phyloP scores from a whole-genome alignment of 2,329 filamentous ascomycete species.

The Penicillium sp. region DNA sequence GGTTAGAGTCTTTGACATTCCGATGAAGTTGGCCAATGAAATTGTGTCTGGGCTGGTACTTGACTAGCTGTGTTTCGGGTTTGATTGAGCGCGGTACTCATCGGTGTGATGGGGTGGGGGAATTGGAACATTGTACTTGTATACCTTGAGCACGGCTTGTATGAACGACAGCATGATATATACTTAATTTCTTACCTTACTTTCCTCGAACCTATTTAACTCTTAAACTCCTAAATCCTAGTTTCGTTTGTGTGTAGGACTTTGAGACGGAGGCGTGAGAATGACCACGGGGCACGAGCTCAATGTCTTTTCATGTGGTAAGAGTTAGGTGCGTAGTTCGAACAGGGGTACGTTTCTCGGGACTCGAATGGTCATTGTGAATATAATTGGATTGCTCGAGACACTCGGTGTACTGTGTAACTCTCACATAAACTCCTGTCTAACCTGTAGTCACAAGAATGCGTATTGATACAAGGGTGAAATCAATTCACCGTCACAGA shows the following conservation, averaged over 20 bases:
- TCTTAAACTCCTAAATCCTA: neutral
- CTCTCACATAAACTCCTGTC: conserved; percentile 7
- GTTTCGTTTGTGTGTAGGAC: conserved; percentile 7
- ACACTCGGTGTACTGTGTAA: neutral
- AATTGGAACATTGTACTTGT: neutral
- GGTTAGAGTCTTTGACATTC: conserved; percentile 19
- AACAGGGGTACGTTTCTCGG: too few relatives aligned
- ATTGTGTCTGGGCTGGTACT: neutral
- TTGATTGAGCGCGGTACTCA: neutral
- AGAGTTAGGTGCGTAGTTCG: too few relatives aligned
- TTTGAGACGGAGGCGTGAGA: too few relatives aligned
- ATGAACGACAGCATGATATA: conserved; percentile 6
- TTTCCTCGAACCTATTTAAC: neutral
- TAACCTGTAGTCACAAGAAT: conserved; percentile 18
- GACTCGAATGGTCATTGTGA: conserved; percentile 1
- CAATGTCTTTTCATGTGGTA: too few relatives aligned
- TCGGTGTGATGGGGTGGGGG: neutral
- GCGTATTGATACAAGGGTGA: conserved; percentile 22
- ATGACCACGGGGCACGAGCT: too few relatives aligned
- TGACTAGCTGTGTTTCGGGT: neutral
- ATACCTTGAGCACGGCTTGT: conserved; percentile 4
- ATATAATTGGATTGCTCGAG: conserved; percentile 3
- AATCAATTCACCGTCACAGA: neutral
- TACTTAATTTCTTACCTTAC: neutral
- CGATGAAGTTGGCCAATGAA: neutral